Conservation (phyloP, 2,329 filamentous ascomycete species). For the Zasmidium cellare region DNA sequence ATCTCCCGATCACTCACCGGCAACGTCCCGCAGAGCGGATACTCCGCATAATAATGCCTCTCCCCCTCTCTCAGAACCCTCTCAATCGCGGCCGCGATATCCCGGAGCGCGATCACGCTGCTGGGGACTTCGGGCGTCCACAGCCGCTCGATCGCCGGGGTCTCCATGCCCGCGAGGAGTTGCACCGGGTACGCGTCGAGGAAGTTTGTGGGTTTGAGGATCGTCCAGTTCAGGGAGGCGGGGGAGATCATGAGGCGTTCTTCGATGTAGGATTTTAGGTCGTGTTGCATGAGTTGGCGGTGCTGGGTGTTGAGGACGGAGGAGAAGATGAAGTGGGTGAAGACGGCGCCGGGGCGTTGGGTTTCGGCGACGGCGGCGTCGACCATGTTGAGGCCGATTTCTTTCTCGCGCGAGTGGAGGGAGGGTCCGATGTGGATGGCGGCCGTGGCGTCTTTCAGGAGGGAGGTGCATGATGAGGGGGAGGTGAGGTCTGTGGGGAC, state of each 20-base stretch:
- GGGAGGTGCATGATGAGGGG: constrained; percentile 24
- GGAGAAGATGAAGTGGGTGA: constrained; percentile 40
- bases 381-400: constrained; percentile 40
- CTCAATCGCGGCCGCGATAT: constrained; percentile 28
- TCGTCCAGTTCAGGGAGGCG: constrained; percentile 38
- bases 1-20: constrained; percentile 22
- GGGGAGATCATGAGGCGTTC: constrained; percentile 37
- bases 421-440: constrained; percentile 38
- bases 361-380: constrained; percentile 34
- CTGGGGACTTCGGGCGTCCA: constrained; percentile 19
- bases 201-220: constrained; percentile 38
- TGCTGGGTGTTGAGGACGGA: constrained; percentile 36
- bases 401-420: constrained; percentile 37
- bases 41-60: constrained; percentile 31
- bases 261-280: constrained; percentile 38
- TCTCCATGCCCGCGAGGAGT: constrained; percentile 22
- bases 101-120: constrained; percentile 29
- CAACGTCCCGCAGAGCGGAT: constrained; percentile 29
- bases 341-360: constrained; percentile 16
- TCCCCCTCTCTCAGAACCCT: constrained; percentile 28
- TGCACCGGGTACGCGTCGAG: constrained; percentile 33
- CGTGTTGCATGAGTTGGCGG: constrained; percentile 39
- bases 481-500: constrained; percentile 31
- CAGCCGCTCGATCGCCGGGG: constrained; percentile 18
- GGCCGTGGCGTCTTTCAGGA: constrained; percentile 32